Conservation (phyloP, 495 filamentous ascomycete species). For the Neurospora discreta region DNA sequence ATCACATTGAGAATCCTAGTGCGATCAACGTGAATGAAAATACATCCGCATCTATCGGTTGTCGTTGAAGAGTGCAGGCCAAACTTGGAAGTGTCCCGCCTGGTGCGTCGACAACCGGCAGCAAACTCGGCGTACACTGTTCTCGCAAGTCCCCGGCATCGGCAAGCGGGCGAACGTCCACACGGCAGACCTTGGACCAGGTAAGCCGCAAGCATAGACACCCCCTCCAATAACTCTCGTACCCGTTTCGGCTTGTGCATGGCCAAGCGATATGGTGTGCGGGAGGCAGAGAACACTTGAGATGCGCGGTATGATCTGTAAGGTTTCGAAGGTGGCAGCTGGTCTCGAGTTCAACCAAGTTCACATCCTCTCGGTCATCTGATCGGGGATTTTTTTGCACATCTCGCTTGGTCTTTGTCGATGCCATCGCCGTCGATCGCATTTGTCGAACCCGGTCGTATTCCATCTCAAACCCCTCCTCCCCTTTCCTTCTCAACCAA, state of each 20-base stretch:
- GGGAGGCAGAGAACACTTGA: not conserved
- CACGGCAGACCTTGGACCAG: not conserved
- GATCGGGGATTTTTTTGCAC: not conserved
- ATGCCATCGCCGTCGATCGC: not conserved
- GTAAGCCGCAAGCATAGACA: not conserved
- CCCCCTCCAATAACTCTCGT: not conserved
- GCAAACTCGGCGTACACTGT: not conserved
- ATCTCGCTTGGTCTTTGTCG: not conserved
- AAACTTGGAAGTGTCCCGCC: not conserved
- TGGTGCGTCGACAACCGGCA: not conserved
- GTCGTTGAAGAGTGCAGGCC: not conserved
- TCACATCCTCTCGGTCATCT: not conserved
- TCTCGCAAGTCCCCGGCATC: not conserved
- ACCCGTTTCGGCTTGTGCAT: not conserved
- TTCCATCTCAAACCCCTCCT: not conserved
- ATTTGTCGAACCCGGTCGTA: not conserved
- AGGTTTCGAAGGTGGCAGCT: not conserved
- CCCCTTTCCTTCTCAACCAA: not conserved
- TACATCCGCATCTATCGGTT: not conserved
- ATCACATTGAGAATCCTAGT: not conserved
- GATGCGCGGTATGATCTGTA: not conserved
- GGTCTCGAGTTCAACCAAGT: not conserved
- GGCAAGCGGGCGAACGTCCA: not conserved
- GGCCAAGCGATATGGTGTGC: not conserved
- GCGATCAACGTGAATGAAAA: not conserved